phyloP scores from a whole-genome alignment of 352 stramenopile genomes.

The Peronosclerospora sorghi region DNA sequence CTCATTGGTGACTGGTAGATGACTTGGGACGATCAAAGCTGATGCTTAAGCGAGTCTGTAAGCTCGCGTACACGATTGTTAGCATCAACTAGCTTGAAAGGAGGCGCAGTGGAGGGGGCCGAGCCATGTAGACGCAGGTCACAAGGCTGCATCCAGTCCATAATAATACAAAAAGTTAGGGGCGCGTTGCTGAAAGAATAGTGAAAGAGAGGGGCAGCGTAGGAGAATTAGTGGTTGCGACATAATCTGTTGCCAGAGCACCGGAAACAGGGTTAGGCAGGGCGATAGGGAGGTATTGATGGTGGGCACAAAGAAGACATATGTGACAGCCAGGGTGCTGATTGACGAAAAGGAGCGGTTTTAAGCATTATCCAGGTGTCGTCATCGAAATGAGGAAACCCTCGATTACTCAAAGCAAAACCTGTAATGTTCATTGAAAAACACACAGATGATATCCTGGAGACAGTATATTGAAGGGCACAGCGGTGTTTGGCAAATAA shows the following conservation, averaged over 20 bases:
- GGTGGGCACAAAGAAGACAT: background rate
- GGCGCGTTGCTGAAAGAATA: slow-evolving; percentile 17
- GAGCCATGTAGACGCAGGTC: slow-evolving; percentile 29
- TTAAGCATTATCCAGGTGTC: no score
- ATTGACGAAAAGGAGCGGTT: slow-evolving; percentile 1
- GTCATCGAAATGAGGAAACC: no score
- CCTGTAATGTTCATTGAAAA: no score
- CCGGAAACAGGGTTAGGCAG: slow-evolving; percentile 10
- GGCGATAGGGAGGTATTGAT: slow-evolving; percentile 5
- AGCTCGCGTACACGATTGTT: slow-evolving; percentile 67
- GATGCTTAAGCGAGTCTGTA: slow-evolving; percentile 31
- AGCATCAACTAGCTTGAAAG: slow-evolving; percentile 61
- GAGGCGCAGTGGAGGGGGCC: slow-evolving; percentile 21
- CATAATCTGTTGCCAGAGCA: slow-evolving; percentile 10
- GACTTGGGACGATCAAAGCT: slow-evolving; percentile 8
- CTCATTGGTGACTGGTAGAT: slow-evolving; percentile 19
- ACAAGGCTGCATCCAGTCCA: slow-evolving; percentile 50
- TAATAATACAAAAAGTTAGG: slow-evolving; percentile 4
- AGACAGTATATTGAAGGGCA: no score
- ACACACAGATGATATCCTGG: no score
- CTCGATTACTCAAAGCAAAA: no score
- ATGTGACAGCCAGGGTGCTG: slow-evolving; percentile 12
- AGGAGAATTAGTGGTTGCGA: slow-evolving; percentile 8
- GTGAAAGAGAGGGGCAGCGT: slow-evolving; percentile 11
- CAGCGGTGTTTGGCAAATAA: no score